A percentile compares a stretch with the other conserved stretches of the same genome.
phyloP scores from a whole-genome alignment of 2,329 filamentous ascomycete species.

The Beauveria sp. region DNA sequence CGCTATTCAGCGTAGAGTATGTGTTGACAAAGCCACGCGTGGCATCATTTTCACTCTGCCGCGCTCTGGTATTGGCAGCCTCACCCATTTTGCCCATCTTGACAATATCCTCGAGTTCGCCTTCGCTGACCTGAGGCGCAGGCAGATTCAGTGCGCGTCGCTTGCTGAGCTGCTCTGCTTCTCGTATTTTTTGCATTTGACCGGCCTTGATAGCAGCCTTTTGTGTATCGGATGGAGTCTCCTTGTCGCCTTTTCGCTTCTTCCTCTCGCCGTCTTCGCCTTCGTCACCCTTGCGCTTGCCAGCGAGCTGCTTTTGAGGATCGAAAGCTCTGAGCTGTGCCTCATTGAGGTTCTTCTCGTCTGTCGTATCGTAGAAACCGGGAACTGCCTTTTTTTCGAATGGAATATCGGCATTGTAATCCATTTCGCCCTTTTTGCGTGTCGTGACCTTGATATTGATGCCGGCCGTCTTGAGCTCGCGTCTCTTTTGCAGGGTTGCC shows the following conservation, averaged over 20 bases:
- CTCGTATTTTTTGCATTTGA: conserved; percentile 87
- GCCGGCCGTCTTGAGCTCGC: conserved; percentile 93
- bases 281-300: conserved; percentile 92
- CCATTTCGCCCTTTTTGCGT: conserved; percentile 93
- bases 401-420: conserved; percentile 98
- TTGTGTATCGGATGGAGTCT: conserved; percentile 66
- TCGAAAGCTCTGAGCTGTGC: conserved; percentile 78
- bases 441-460: conserved; percentile 96
- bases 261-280: conserved; percentile 77
- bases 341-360: conserved; percentile 77
- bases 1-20: conserved; percentile 73
- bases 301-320: conserved; percentile 79
- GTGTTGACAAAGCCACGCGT: conserved; percentile 81
- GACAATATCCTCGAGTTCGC: conserved; percentile 92
- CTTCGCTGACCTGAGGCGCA: conserved; percentile 83
- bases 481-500: conserved; percentile 85
- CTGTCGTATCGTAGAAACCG: conserved; percentile 88
- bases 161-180: conserved; percentile 96
- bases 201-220: conserved; percentile 89
- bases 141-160: conserved; percentile 76
- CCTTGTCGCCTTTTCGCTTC: conserved; percentile 82
- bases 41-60: conserved; percentile 72
- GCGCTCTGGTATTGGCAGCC: conserved; percentile 67
- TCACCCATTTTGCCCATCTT: conserved; percentile 97
- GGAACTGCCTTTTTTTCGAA: conserved; percentile 86